Conservation (phyloP, 2,329 filamentous ascomycete genomes). For the Leptoxyphium fumago region DNA sequence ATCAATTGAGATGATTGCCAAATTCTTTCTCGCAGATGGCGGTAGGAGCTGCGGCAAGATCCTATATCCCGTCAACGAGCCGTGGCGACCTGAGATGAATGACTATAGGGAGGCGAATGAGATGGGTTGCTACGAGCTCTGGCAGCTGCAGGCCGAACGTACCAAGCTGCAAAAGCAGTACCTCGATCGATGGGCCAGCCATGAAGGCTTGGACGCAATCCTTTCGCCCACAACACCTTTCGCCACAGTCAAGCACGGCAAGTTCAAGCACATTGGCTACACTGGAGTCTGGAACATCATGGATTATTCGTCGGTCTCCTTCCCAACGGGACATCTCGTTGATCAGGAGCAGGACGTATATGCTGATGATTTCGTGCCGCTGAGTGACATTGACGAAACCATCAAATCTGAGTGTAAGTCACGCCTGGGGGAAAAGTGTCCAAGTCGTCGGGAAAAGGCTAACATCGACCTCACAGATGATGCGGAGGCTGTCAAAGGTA, state of each 20-base stretch:
- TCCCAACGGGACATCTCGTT: slow-evolving; percentile 26
- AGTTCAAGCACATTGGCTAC: slow-evolving; percentile 30
- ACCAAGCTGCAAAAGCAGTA: slow-evolving; percentile 26
- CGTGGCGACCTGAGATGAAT: slow-evolving; percentile 35
- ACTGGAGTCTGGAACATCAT: slow-evolving; percentile 32
- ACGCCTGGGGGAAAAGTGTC: too few relatives aligned
- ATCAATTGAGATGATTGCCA: slow-evolving; percentile 33
- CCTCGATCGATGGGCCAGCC: slow-evolving; percentile 30
- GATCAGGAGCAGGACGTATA: slow-evolving; percentile 25
- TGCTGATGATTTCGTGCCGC: slow-evolving; percentile 10
- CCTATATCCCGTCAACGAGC: slow-evolving; percentile 27
- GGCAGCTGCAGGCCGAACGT: slow-evolving; percentile 34
- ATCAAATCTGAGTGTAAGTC: slow-evolving; percentile 24
- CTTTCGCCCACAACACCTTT: slow-evolving; percentile 33
- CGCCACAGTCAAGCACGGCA: slow-evolving; percentile 25
- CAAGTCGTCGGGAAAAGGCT: too few relatives aligned
- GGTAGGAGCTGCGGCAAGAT: slow-evolving; percentile 31
- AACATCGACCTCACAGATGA: slow-evolving; percentile 12
- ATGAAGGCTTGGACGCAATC: slow-evolving; percentile 29
- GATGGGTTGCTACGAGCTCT: slow-evolving; percentile 29
- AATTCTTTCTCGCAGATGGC: slow-evolving; percentile 38
- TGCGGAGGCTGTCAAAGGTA: slow-evolving; percentile 24
- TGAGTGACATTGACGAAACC: slow-evolving; percentile 25
- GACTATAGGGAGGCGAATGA: slow-evolving; percentile 29
- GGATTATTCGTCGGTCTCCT: slow-evolving; percentile 32